Evolutionary conservation across 352 stramenopile species (phyloP).

Genomic region (Globisporangium canariense): DNA sequence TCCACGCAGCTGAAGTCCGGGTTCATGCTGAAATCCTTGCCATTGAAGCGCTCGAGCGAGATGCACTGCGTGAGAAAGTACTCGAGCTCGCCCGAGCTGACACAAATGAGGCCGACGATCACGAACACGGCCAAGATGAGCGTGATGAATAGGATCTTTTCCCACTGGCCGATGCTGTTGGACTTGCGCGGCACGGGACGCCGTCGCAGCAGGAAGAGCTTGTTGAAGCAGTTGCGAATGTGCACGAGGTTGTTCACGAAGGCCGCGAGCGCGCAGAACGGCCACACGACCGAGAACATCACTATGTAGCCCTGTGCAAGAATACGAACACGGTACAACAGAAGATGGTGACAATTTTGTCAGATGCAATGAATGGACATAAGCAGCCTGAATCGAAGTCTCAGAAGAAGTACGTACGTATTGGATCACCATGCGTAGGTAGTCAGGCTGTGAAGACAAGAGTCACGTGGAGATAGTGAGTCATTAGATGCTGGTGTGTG

Average conservation of each 20-base stretch:
- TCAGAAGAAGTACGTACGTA: conserved; percentile 40
- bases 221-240: conserved; percentile 84
- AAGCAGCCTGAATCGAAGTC: too few species aligned
- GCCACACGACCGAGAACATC: conserved; percentile 88
- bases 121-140: conserved; percentile 80
- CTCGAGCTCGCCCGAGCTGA: conserved; percentile 81
- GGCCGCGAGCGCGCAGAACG: conserved; percentile 75
- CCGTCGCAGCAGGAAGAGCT: conserved; percentile 66
- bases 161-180: conserved; percentile 86
- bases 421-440: conserved; percentile 87
- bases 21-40: conserved; percentile 84
- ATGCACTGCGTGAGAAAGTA: conserved; percentile 79
- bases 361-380: too few species aligned
- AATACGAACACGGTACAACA: background rate
- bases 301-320: conserved; percentile 75
- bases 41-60: conserved; percentile 69
- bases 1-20: conserved; percentile 78
- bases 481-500: too few species aligned
- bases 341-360: too few species aligned
- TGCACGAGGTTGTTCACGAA: conserved; percentile 82
- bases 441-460: conserved; percentile 50
- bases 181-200: conserved; percentile 72
- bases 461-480: background rate
- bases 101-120: conserved; percentile 78
- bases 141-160: conserved; percentile 85